Conservation (phyloP, 2,329 filamentous ascomycete genomes). For the Rutstroemia sydowiana region DNA sequence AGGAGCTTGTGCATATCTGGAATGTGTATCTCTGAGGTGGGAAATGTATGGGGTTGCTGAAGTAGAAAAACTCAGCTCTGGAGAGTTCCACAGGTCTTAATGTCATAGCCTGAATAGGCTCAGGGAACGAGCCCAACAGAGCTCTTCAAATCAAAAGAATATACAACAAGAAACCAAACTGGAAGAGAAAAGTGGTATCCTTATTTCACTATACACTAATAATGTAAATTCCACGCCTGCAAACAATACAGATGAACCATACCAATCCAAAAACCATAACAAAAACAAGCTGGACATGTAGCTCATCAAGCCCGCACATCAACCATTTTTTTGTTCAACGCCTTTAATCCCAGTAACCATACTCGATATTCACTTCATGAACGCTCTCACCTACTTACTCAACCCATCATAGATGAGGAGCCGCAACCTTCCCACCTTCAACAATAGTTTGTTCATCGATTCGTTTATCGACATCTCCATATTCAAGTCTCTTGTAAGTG, state of each 20-base stretch:
- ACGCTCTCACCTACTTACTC: not conserved
- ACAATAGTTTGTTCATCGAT: slow-evolving; percentile 62
- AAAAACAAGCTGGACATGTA: no score
- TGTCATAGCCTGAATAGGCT: no score
- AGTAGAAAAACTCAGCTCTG: no score
- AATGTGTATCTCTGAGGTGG: no score
- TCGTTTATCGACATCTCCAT: slow-evolving; percentile 44
- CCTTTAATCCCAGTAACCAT: not conserved
- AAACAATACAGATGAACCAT: not conserved
- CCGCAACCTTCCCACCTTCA: slow-evolving; percentile 42
- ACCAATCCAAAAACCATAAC: not conserved
- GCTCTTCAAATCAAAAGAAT: no score
- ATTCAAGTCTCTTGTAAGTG: slow-evolving; percentile 87
- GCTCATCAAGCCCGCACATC: no score
- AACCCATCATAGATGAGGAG: not conserved
- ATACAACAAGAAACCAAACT: not conserved
- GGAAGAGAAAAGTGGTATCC: not conserved
- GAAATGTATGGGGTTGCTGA: no score
- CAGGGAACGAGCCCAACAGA: no score
- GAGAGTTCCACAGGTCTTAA: no score
- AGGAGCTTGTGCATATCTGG: no score
- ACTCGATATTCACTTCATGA: not conserved
- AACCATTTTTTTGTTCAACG: not conserved
- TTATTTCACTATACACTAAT: not conserved
- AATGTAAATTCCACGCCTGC: not conserved